These are phyloP conservation scores for Aspergillus proliferans DNA, from an alignment of 2,329 filamentous ascomycete species.

Conservation along the genomic window DNA sequence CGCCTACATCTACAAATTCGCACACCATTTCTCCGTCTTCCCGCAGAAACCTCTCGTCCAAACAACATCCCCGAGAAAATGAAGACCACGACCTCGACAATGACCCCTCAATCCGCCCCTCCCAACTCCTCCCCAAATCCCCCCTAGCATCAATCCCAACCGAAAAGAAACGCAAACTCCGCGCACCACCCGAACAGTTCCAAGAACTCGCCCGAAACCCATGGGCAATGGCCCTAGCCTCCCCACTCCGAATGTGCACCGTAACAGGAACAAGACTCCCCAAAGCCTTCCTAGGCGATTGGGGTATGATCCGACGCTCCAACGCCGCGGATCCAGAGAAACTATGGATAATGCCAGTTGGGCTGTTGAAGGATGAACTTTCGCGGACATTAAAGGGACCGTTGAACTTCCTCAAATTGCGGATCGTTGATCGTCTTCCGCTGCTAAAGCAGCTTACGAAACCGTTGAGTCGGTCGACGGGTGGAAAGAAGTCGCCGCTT, in stretches of 20 bases:
- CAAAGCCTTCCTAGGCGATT: slow-evolving; percentile 27
- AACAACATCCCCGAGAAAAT: not conserved
- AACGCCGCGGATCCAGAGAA: slow-evolving; percentile 11
- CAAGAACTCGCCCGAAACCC: slow-evolving; percentile 31
- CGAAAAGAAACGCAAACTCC: slow-evolving; percentile 19
- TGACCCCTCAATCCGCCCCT: slow-evolving; percentile 14
- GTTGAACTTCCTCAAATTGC: slow-evolving; percentile 13
- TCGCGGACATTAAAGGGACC: not conserved
- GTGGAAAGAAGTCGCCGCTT: slow-evolving; percentile 11
- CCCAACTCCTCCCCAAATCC: slow-evolving; percentile 31
- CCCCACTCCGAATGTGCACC: slow-evolving; percentile 29
- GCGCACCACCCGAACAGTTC: slow-evolving; percentile 17
- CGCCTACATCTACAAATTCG: slow-evolving; percentile 5
- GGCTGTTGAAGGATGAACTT: slow-evolving; percentile 26
- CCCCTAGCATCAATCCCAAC: slow-evolving; percentile 24
- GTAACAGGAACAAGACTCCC: slow-evolving; percentile 30
- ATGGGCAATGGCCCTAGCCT: slow-evolving; percentile 36
- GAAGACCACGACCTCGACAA: slow-evolving; percentile 1
- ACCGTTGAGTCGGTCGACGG: slow-evolving; percentile 5
- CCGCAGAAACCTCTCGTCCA: not conserved
- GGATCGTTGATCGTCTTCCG: slow-evolving; percentile 23
- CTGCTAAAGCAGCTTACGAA: slow-evolving; percentile 16
- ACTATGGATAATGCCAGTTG: slow-evolving; percentile 30
- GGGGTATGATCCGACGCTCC: slow-evolving; percentile 28
- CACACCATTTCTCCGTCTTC: slow-evolving; percentile 5